Percentiles rank a stretch among this genome's conserved stretches.
Evolutionary conservation across 169 alveolate genomes (phyloP).

Genomic region (Toxoplasma gondii): DNA sequence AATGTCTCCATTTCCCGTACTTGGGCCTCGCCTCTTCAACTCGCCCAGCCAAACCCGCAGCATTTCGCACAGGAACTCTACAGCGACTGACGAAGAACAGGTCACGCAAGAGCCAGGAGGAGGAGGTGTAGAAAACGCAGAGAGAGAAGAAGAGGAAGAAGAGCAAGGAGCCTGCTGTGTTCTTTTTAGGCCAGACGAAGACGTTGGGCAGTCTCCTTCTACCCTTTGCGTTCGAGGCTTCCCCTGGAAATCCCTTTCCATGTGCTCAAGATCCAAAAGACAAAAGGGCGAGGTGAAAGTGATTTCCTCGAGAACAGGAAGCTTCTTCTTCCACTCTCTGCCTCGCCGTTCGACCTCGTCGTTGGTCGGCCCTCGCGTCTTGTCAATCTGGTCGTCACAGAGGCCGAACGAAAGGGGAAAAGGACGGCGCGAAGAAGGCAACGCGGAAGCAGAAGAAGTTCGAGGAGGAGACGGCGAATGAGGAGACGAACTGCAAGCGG

Average conservation of each 20-base stretch:
- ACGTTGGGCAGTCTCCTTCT: neutral
- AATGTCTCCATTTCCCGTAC: neutral
- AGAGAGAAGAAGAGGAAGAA: neutral
- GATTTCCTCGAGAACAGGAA: neutral
- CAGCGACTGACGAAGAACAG: neutral
- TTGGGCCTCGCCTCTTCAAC: neutral
- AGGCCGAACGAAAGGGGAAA: neutral
- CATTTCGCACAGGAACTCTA: neutral
- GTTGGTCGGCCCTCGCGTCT: neutral
- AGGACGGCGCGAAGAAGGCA: neutral
- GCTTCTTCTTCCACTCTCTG: neutral
- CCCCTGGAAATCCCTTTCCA: neutral
- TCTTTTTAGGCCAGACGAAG: neutral
- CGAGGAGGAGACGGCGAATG: neutral
- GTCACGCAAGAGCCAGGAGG: neutral
- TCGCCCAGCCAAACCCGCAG: neutral
- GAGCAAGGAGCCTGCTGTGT: too few relatives aligned
- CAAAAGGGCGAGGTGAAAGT: slow-evolving; percentile 3
- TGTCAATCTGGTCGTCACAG: neutral
- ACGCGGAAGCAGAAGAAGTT: neutral
- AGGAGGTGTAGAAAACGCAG: neutral
- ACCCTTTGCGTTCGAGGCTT: neutral
- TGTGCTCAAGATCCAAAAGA: neutral
- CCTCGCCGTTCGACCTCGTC: neutral
- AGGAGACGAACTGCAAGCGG: neutral